Evolutionary conservation across 2,329 filamentous ascomycete genomes (phyloP), one percentile per base, ranked within the genome.

Genomic region (Ceratocystis cubensis): DNA sequence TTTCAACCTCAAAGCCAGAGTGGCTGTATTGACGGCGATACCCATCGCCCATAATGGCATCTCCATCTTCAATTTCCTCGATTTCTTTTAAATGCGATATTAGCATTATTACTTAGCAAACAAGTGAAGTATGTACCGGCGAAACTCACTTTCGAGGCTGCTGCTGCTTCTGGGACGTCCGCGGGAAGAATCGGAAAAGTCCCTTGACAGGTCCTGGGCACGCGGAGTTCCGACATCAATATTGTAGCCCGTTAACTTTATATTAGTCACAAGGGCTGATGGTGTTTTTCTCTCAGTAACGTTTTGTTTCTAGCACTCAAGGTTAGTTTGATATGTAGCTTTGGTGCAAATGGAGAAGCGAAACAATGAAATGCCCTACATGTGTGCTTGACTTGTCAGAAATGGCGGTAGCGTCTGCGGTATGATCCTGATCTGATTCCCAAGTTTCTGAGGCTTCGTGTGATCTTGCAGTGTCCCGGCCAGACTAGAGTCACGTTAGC

Each of bases 191-290:
- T 85, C 82, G 33, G 84, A 82, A 69, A 90, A 82, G 68, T 95
- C 90, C 71, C 91, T 84, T 28, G 56, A 20, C 65, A 90, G 78
- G 65, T 90, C 93, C 73, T 96, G 90, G 2, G 91, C 91, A 71
- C 86, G 85, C 7, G 92, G 92, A 1, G 92, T 96, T 57, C 86
- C 82, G 70, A 81, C 82, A 65, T 90, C 87, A 41, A 85, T 73
- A 72, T 84, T 87, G 73, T 88, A 91, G 65, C 80, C 77, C 20
- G 81, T 78, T 57, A 83, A 85, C 66, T 85, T 83, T 28, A 96
- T 80, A 70, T 89, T 82, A 28, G 91, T 96, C 37, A 88, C 86
- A 59, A 96, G 83, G 3, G 85, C 85, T 45, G 89, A 88, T 0
- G 88, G 87, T 50, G 81, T 80, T 63, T 82, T 82, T 57, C 71